Evolutionary conservation across 176 grass and related monocot species (phyloP).

Genomic region (Aechmea fasciata): DNA sequence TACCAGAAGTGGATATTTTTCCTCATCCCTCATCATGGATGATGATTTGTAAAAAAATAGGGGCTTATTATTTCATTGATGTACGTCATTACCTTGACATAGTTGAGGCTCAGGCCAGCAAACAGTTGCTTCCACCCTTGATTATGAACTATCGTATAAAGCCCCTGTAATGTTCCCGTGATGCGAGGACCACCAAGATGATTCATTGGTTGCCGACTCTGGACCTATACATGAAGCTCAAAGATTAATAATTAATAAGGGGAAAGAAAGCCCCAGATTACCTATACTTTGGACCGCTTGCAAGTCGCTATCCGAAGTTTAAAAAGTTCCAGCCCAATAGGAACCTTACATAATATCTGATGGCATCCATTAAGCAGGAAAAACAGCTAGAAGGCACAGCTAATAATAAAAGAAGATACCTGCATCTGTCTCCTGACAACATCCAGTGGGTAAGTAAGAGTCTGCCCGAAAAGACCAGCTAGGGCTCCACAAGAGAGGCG

Average conservation of each 20-base stretch:
- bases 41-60: no score
- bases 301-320: background rate
- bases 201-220: constrained; percentile 49
- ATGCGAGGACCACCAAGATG: constrained; percentile 36
- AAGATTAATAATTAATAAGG: constrained; percentile 11
- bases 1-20: no score
- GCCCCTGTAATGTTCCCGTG: constrained; percentile 65
- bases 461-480: constrained; percentile 97
- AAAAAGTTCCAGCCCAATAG: constrained; percentile 3
- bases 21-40: no score
- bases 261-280: background rate
- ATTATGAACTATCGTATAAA: constrained; percentile 37
- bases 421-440: constrained; percentile 99
- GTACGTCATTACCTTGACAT: constrained; percentile 64
- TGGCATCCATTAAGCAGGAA: background rate
- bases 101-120: constrained; percentile 94
- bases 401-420: constrained; percentile 23
- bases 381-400: constrained; percentile 1
- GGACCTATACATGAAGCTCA: constrained; percentile 32
- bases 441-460: constrained; percentile 92
- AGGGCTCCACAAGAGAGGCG: constrained; percentile 78
- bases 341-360: background rate
- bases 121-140: constrained; percentile 95
- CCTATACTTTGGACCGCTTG: constrained; percentile 20
- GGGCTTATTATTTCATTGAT: background rate